Percentiles rank a stretch among this genome's conserved stretches.
Conservation (phyloP, 768 basidiomycete species). For the Fibroporia radiculosa region DNA sequence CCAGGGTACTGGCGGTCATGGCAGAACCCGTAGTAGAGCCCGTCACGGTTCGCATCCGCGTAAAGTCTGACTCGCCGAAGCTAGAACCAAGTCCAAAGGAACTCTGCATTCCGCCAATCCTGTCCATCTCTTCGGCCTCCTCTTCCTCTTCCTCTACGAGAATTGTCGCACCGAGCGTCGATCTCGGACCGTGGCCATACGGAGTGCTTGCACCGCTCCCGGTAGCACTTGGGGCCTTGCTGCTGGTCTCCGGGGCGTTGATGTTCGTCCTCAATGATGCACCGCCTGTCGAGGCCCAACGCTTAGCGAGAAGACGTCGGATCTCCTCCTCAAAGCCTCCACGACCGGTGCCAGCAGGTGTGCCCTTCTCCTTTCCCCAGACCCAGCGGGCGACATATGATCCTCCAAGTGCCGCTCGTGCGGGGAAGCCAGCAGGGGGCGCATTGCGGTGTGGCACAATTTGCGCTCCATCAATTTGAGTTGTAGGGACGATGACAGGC, state of each 20-base stretch:
- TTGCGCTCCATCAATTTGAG: conserved; percentile 75
- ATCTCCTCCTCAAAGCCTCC: conserved; percentile 79
- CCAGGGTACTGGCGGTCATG: conserved; percentile 28
- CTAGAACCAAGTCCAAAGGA: conserved; percentile 29
- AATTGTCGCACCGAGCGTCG: conserved; percentile 45
- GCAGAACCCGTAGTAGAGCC: conserved; percentile 32
- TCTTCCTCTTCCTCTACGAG: conserved; percentile 75
- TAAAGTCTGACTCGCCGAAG: conserved; percentile 35
- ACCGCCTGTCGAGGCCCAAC: conserved; percentile 66
- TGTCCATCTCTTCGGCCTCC: conserved; percentile 54
- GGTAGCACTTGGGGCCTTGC: conserved; percentile 37
- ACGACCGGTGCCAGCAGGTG: conserved; percentile 31
- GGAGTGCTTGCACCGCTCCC: conserved; percentile 68
- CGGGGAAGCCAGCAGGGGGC: conserved; percentile 61
- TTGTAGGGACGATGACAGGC: conserved; percentile 64
- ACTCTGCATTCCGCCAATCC: conserved; percentile 21
- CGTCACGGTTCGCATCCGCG: conserved; percentile 49
- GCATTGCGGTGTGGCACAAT: conserved; percentile 65
- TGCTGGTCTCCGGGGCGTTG: conserved; percentile 26
- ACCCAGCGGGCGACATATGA: conserved; percentile 84
- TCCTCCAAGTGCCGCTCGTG: conserved; percentile 62
- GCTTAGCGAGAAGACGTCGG: conserved; percentile 57
- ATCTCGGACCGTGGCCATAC: conserved; percentile 40
- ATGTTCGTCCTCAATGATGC: conserved; percentile 52
- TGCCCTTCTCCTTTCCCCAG: conserved; percentile 59